phyloP scores from a whole-genome alignment of 129 eudicot species.

The Sambucus nigra region DNA sequence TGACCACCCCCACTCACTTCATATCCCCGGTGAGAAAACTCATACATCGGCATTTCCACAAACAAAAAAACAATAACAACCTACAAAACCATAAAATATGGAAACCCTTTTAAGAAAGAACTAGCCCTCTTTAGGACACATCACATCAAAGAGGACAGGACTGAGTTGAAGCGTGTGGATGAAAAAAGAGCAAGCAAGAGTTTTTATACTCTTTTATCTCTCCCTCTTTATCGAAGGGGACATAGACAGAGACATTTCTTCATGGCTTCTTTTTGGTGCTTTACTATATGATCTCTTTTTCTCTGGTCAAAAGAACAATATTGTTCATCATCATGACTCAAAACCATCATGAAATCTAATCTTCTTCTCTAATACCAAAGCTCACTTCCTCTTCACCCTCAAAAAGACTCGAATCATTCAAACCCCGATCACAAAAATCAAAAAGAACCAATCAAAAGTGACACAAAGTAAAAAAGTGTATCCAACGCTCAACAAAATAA shows the following conservation, averaged over 20 bases:
- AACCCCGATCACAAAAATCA: constrained; percentile 24
- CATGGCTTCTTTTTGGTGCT: constrained; percentile 11
- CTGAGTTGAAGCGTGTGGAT: constrained; percentile 40
- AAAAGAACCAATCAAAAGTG: constrained; percentile 19
- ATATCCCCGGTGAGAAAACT: too few species aligned
- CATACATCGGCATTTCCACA: constrained; percentile 46
- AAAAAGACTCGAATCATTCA: constrained; percentile 32
- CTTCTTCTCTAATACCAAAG: constrained; percentile 31
- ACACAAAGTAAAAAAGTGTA: not conserved
- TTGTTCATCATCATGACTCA: too few species aligned
- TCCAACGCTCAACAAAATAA: not conserved
- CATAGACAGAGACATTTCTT: constrained; percentile 34
- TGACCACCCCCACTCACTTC: constrained; percentile 32
- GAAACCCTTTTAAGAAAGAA: constrained; percentile 1
- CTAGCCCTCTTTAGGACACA: constrained; percentile 8
- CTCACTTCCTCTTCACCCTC: constrained; percentile 24
- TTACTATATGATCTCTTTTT: constrained; percentile 16
- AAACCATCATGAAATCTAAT: constrained; percentile 17
- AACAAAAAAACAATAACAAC: too few species aligned
- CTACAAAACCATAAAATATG: too few species aligned
- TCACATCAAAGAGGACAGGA: too few species aligned
- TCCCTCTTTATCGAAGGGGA: constrained; percentile 23
- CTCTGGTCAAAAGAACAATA: constrained; percentile 34
- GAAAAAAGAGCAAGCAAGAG: constrained; percentile 24
- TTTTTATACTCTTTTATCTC: constrained; percentile 5